Conservation (phyloP, 768 basidiomycete species). For the Fomitopsis serialis region DNA sequence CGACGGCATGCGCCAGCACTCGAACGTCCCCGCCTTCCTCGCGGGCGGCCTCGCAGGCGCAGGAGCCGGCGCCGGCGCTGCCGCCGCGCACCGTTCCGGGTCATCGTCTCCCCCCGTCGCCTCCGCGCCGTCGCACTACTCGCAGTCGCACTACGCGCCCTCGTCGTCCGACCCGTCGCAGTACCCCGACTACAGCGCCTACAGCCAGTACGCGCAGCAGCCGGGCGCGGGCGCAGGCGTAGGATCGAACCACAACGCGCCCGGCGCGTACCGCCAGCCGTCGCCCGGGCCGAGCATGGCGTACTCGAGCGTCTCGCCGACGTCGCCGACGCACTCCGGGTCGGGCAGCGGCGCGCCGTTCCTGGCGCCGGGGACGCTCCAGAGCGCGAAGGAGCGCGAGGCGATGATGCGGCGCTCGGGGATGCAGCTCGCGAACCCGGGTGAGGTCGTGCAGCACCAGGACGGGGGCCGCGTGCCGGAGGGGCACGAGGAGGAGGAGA, state of each 20-base stretch:
- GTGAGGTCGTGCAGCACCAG: constrained; percentile 22
- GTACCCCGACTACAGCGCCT: constrained; percentile 17
- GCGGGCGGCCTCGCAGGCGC: constrained; percentile 20
- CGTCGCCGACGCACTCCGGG: not conserved
- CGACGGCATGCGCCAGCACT: constrained; percentile 23
- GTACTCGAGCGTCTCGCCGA: constrained; percentile 5
- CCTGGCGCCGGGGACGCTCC: constrained; percentile 9
- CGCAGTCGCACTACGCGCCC: constrained; percentile 14
- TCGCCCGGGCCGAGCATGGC: constrained; percentile 22
- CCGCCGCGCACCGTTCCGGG: not conserved
- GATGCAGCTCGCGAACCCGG: constrained; percentile 20
- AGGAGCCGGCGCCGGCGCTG: constrained; percentile 10
- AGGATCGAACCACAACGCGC: too few species aligned
- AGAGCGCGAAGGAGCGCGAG: constrained; percentile 26
- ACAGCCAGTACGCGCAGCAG: constrained; percentile 12
- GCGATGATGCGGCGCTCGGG: constrained; percentile 14
- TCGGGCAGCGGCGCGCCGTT: constrained; percentile 1
- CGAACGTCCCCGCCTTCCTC: constrained; percentile 16
- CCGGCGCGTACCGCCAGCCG: constrained; percentile 19
- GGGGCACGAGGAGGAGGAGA: constrained; percentile 5
- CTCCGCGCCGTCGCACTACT: constrained; percentile 16
- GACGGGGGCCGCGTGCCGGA: constrained; percentile 23
- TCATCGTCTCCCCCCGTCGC: constrained; percentile 5
- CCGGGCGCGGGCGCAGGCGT: too few species aligned
- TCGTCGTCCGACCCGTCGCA: constrained; percentile 12